phyloP scores from a whole-genome alignment of 1,284 basidiomycete genomes.

The Heterobasidion occidentale region DNA sequence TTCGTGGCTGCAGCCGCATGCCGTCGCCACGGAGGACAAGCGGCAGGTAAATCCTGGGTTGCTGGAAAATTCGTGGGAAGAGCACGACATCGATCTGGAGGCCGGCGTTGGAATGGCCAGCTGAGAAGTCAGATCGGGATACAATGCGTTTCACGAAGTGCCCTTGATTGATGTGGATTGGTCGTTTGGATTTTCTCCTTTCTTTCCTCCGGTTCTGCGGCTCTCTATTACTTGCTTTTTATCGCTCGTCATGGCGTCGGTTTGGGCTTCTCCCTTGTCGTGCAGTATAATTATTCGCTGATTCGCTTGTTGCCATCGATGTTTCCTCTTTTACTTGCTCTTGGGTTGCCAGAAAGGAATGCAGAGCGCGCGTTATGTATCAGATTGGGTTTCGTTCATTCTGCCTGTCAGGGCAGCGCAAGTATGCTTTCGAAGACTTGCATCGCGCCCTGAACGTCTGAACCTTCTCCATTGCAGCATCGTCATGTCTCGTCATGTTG shows the following conservation, averaged over 20 bases:
- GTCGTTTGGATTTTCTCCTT: neutral
- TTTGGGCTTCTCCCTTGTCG: neutral
- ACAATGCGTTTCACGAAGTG: neutral
- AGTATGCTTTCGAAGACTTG: too few species aligned
- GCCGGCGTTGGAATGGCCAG: neutral
- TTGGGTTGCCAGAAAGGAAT: too few species aligned
- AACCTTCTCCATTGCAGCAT: too few species aligned
- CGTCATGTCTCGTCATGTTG: too few species aligned
- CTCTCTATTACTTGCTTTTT: neutral
- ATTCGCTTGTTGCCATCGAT: too few species aligned
- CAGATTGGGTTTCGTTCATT: neutral
- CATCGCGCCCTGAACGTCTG: too few species aligned
- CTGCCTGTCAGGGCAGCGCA: neutral
- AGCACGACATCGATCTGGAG: neutral
- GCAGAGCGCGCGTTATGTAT: neutral
- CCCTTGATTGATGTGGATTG: neutral
- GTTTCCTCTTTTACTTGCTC: too few species aligned
- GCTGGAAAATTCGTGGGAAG: conserved; percentile 10
- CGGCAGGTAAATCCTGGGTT: conserved; percentile 58
- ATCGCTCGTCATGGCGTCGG: neutral
- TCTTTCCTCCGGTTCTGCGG: neutral
- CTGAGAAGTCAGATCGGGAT: neutral
- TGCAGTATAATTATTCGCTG: neutral
- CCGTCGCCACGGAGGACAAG: conserved; percentile 55
- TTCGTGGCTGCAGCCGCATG: conserved; percentile 58